These are phyloP conservation scores for Sicyos baderoa DNA, from an alignment of 306 rosid genomes.

Conservation along the genomic window DNA sequence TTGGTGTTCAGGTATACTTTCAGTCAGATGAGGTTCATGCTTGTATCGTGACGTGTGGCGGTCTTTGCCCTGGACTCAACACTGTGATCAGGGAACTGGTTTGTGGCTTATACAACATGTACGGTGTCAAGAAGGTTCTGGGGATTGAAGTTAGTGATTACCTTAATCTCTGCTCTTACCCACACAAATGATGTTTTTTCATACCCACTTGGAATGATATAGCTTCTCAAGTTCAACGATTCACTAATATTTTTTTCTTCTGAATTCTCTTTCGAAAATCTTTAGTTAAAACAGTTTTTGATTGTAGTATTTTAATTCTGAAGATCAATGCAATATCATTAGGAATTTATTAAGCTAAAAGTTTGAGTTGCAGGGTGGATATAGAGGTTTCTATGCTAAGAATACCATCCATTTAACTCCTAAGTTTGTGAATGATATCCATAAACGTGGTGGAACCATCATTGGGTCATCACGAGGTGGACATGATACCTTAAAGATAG, in stretches of 20 bases:
- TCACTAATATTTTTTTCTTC: background rate
- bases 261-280: background rate
- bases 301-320: background rate
- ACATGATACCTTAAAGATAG: slow-evolving; percentile 76
- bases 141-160: slow-evolving; percentile 59
- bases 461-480: slow-evolving; percentile 94
- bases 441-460: slow-evolving; percentile 89
- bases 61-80: slow-evolving; percentile 98
- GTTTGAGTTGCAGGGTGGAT: slow-evolving; percentile 65
- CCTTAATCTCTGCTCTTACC: background rate
- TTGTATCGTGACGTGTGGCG: slow-evolving; percentile 93
- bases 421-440: slow-evolving; percentile 72
- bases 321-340: background rate
- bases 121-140: slow-evolving; percentile 69
- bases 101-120: slow-evolving; percentile 79
- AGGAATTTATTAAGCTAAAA: background rate
- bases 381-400: slow-evolving; percentile 76
- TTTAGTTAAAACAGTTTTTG: background rate
- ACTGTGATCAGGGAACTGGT: slow-evolving; percentile 92
- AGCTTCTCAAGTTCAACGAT: slow-evolving; percentile 3
- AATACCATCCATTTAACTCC: slow-evolving; percentile 64
- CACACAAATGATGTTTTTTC: background rate
- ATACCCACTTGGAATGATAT: background rate
- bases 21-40: slow-evolving; percentile 80
- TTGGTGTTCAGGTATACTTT: slow-evolving; percentile 57